A percentile compares a stretch with the other conserved stretches of the same genome.
phyloP scores from a whole-genome alignment of 495 filamentous ascomycete species.

The Staphylotrichum longicolle region DNA sequence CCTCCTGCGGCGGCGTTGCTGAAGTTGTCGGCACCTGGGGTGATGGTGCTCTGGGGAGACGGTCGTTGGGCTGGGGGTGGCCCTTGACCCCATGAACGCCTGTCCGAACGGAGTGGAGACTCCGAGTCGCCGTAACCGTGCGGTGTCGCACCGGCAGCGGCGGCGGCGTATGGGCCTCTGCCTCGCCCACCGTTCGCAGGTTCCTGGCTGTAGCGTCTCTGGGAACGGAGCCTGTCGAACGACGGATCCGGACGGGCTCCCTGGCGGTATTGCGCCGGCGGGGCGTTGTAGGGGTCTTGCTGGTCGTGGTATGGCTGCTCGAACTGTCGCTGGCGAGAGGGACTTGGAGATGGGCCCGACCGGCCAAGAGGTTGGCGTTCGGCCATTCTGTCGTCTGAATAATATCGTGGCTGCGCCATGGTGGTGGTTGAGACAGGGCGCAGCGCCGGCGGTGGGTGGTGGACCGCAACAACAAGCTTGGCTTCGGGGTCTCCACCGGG shows the following conservation, averaged over 20 bases:
- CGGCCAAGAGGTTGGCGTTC: constrained; percentile 41
- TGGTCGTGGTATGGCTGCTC: constrained; percentile 24
- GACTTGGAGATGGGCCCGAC: constrained; percentile 7
- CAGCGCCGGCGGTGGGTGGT: constrained; percentile 1
- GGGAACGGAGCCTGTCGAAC: constrained; percentile 42
- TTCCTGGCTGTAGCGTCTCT: constrained; percentile 38
- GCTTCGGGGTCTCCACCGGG: constrained; percentile 6
- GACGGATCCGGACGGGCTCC: constrained; percentile 45
- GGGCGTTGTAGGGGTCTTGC: constrained; percentile 25
- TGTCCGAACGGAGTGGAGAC: constrained; percentile 28
- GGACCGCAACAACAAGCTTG: neutral
- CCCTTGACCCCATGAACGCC: constrained; percentile 33
- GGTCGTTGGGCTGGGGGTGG: constrained; percentile 16
- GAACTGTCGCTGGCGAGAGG: constrained; percentile 22
- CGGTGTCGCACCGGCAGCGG: constrained; percentile 7
- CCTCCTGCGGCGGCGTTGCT: constrained; percentile 69
- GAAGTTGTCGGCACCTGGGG: constrained; percentile 74
- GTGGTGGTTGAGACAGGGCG: constrained; percentile 13
- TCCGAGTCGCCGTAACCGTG: constrained; percentile 21
- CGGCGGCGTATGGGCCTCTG: constrained; percentile 22
- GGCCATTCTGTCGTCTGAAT: constrained; percentile 38
- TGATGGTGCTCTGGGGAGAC: constrained; percentile 49
- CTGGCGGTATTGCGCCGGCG: constrained; percentile 32
- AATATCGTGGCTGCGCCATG: constrained; percentile 32
- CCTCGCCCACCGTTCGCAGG: constrained; percentile 15